Percentiles rank a stretch among this genome's conserved stretches.
Evolutionary conservation across 352 stramenopile genomes (phyloP).

Genomic region (Phytopythium aichiense): DNA sequence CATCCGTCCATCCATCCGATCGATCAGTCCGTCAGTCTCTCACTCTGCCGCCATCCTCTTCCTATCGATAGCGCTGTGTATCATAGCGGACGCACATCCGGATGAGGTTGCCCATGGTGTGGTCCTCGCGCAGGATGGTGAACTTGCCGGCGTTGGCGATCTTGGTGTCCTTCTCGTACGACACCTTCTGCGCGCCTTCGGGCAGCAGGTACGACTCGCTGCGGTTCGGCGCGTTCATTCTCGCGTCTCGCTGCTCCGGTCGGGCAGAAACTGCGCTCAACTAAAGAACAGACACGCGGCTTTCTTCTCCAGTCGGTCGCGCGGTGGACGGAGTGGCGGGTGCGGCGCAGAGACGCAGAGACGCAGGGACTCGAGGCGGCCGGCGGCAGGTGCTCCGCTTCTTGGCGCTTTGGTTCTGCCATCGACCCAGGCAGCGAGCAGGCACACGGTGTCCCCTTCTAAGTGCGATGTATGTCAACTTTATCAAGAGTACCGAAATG

Average conservation of each 20-base stretch:
- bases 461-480: background rate
- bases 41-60: background rate
- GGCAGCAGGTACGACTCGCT: constrained; percentile 85
- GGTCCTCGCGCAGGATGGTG: constrained; percentile 97
- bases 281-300: too few relatives aligned
- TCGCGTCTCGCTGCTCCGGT: constrained; percentile 2
- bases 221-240: constrained; percentile 81
- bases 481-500: background rate
- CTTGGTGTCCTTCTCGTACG: constrained; percentile 96
- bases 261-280: too few relatives aligned
- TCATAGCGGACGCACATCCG: constrained; percentile 83
- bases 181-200: constrained; percentile 88
- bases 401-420: background rate
- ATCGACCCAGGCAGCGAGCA: background rate
- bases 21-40: background rate
- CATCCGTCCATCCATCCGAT: background rate
- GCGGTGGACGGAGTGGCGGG: too few relatives aligned
- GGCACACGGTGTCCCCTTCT: background rate
- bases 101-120: constrained; percentile 97
- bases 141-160: constrained; percentile 97
- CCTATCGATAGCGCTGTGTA: too few relatives aligned
- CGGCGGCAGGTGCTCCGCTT: background rate
- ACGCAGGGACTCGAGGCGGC: background rate
- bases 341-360: too few relatives aligned
- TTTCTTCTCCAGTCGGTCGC: too few relatives aligned